Percentiles rank a stretch among this genome's conserved stretches.
These are phyloP conservation scores for Dothideomycetidae sp. DNA, from an alignment of 2,329 filamentous ascomycete genomes.

Conservation along the genomic window DNA sequence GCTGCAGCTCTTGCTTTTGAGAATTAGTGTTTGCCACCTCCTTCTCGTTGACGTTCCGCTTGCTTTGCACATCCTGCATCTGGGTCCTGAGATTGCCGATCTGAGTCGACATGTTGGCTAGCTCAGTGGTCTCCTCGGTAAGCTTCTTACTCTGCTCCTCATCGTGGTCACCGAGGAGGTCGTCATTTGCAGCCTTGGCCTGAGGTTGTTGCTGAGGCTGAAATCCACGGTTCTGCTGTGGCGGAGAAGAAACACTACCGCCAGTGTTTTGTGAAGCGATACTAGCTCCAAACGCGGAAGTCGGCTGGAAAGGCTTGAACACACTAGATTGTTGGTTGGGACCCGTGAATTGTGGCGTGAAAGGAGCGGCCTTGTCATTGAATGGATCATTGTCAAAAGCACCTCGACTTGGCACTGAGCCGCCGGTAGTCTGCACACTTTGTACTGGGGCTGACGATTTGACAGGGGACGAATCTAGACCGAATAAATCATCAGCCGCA, in stretches of 20 bases:
- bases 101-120: constrained; percentile 93
- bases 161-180: constrained; percentile 81
- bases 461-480: constrained; percentile 51
- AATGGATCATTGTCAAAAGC: constrained; percentile 49
- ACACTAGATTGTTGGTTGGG: constrained; percentile 26
- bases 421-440: constrained; percentile 58
- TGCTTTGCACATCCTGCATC: constrained; percentile 82
- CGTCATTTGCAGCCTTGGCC: constrained; percentile 46
- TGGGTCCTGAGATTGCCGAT: constrained; percentile 81
- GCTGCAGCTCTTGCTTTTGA: constrained; percentile 88
- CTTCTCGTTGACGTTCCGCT: constrained; percentile 64
- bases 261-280: constrained; percentile 67
- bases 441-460: constrained; percentile 35
- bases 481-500: constrained; percentile 86
- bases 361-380: constrained; percentile 29
- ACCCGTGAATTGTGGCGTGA: constrained; percentile 21
- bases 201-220: constrained; percentile 22
- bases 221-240: constrained; percentile 20
- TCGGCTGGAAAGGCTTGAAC: constrained; percentile 86
- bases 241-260: constrained; percentile 33
- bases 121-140: constrained; percentile 75
- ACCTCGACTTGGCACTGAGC: constrained; percentile 38
- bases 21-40: constrained; percentile 67
- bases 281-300: constrained; percentile 79
- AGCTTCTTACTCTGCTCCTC: constrained; percentile 78